Conservation (phyloP, 768 basidiomycete species). For the Termitomyces sp. region DNA sequence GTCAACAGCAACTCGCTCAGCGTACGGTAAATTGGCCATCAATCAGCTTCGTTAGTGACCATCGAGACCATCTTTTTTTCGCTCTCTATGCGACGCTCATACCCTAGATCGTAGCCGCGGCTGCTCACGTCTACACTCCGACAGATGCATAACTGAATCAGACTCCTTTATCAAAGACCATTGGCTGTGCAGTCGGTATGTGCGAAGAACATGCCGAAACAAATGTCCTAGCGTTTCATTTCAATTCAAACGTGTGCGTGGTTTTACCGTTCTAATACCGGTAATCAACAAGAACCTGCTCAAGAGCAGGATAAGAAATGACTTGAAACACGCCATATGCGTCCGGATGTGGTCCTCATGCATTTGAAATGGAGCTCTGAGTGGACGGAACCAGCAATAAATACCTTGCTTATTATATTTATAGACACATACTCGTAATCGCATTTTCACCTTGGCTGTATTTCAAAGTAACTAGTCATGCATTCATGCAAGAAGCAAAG, state of each 20-base stretch:
- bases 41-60: slow-evolving; percentile 29
- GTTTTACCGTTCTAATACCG: not conserved
- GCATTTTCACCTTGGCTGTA: not conserved
- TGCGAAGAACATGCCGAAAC: not conserved
- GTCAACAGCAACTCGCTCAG: not conserved
- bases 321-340: not conserved
- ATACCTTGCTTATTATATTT: too few relatives aligned
- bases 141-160: not conserved
- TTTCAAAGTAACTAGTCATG: too few relatives aligned
- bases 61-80: not conserved
- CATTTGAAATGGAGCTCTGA: not conserved
- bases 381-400: not conserved
- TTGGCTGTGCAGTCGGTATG: not conserved
- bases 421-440: not conserved
- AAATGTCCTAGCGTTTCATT: not conserved
- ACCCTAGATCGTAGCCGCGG: not conserved
- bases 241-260: not conserved
- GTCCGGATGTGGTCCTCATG: not conserved
- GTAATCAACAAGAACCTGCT: not conserved
- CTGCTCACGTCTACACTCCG: not conserved
- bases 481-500: too few relatives aligned
- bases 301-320: not conserved
- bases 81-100: not conserved
- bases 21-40: not conserved
- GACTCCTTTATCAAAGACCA: not conserved